phyloP scores from a whole-genome alignment of 2,329 filamentous ascomycete genomes.

The Pyrenochaeta sp. region DNA sequence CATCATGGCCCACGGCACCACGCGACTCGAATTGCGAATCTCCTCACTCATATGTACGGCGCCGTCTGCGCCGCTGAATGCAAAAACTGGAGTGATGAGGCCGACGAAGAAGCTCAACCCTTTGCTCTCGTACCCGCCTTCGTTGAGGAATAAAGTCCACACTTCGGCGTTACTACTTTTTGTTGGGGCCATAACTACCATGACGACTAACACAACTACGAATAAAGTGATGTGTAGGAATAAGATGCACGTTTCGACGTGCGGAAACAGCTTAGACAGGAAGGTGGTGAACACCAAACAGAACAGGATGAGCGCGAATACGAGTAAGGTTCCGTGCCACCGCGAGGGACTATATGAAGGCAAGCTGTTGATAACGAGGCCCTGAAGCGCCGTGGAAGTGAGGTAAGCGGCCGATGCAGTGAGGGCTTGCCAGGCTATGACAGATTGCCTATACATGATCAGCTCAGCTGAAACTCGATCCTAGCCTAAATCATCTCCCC shows the following conservation, averaged over 20 bases:
- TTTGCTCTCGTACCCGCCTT: slow-evolving; percentile 51
- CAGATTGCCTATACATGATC: slow-evolving; percentile 1
- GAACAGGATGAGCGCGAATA: slow-evolving; percentile 52
- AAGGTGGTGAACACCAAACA: slow-evolving; percentile 53
- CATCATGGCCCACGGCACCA: slow-evolving; percentile 16
- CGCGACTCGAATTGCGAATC: slow-evolving; percentile 36
- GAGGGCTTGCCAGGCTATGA: slow-evolving; percentile 50
- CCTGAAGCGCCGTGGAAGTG: slow-evolving; percentile 29
- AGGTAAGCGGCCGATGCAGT: slow-evolving; percentile 33
- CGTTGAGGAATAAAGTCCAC: slow-evolving; percentile 55
- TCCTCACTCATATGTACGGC: slow-evolving; percentile 30
- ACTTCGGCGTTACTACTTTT: slow-evolving; percentile 49
- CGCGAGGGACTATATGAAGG: slow-evolving; percentile 43
- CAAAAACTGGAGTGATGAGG: slow-evolving; percentile 29
- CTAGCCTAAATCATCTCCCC: background rate
- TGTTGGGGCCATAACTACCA: slow-evolving; percentile 53
- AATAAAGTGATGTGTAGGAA: slow-evolving; percentile 58
- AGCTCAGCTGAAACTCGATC: background rate
- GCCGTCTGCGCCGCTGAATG: slow-evolving; percentile 30
- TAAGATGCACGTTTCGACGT: slow-evolving; percentile 55
- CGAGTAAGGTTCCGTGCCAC: slow-evolving; percentile 60
- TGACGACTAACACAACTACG: slow-evolving; percentile 56
- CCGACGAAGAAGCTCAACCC: slow-evolving; percentile 53
- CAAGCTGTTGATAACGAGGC: slow-evolving; percentile 45
- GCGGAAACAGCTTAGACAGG: slow-evolving; percentile 51